phyloP scores from a whole-genome alignment of 2,329 filamentous ascomycete species.

The Aspergillus uvarum region DNA sequence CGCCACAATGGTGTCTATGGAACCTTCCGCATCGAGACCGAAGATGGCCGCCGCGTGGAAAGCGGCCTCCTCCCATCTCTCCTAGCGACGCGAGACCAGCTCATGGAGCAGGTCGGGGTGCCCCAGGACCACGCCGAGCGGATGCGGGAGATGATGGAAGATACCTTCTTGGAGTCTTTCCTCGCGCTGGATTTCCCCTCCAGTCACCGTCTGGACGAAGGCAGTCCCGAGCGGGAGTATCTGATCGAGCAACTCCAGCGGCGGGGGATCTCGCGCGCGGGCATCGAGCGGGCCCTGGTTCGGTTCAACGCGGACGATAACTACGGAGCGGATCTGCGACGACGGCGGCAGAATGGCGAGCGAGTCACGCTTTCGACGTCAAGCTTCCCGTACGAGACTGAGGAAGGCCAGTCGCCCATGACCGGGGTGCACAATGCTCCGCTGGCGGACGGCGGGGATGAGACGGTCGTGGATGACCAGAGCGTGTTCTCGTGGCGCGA shows the following conservation, averaged over 20 bases:
- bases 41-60: constrained; percentile 42
- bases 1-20: constrained; percentile 44
- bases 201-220: constrained; percentile 34
- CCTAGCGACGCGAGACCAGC: constrained; percentile 42
- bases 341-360: constrained; percentile 40
- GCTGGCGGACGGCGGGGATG: constrained; percentile 28
- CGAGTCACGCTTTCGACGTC: constrained; percentile 38
- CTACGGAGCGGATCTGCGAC: constrained; percentile 41
- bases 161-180: constrained; percentile 45
- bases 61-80: constrained; percentile 45
- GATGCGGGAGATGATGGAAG: constrained; percentile 47
- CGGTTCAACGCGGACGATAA: constrained; percentile 42
- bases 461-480: constrained; percentile 43
- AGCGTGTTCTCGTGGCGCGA: constrained; percentile 48
- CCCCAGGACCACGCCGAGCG: constrained; percentile 39
- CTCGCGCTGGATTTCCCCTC: constrained; percentile 43
- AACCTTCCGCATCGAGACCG: constrained; percentile 44
- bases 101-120: constrained; percentile 44
- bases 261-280: constrained; percentile 40
- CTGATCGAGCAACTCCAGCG: constrained; percentile 39
- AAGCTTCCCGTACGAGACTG: constrained; percentile 30
- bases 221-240: constrained; percentile 37
- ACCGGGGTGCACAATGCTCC: constrained; percentile 21
- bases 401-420: background rate
- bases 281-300: constrained; percentile 38